Evolutionary conservation across 192 early-diverging fungal genomes (phyloP).

Genomic region (Chytriomyces sp.): DNA sequence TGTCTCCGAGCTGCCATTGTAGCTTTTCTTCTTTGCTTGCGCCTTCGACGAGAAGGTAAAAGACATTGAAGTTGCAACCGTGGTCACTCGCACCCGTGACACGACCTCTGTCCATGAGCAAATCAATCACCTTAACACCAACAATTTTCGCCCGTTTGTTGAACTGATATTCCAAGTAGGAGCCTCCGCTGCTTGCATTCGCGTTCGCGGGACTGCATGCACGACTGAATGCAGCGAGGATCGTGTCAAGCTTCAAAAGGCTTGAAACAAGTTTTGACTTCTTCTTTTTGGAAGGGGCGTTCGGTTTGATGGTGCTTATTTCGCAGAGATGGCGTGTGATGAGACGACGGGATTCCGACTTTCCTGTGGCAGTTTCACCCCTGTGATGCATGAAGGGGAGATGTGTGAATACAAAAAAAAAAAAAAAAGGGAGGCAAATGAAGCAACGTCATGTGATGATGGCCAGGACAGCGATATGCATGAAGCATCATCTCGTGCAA

Average conservation of each 20-base stretch:
- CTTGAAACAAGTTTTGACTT: constrained; percentile 76
- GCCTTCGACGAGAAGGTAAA: constrained; percentile 84
- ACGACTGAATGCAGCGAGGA: constrained; percentile 78
- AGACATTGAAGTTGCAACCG: constrained; percentile 93
- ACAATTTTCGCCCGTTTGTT: constrained; percentile 78
- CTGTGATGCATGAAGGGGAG: constrained; percentile 47
- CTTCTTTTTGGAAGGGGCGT: constrained; percentile 56
- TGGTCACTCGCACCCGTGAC: constrained; percentile 60
- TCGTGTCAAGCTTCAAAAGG: constrained; percentile 68
- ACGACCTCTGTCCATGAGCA: constrained; percentile 85
- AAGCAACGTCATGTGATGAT: neutral
- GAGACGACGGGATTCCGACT: constrained; percentile 79
- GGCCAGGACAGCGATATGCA: neutral
- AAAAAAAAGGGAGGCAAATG: neutral
- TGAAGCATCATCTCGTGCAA: neutral
- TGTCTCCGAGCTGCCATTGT: constrained; percentile 68
- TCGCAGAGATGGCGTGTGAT: constrained; percentile 75
- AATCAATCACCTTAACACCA: constrained; percentile 80
- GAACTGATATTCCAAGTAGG: constrained; percentile 90
- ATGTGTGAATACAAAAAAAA: neutral
- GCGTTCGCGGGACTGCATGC: constrained; percentile 68
- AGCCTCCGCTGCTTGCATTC: constrained; percentile 71
- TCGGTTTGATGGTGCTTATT: constrained; percentile 56
- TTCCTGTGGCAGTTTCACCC: constrained; percentile 89
- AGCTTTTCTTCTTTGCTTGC: constrained; percentile 75